These are phyloP conservation scores for Lunasporangiospora selenospora DNA, from an alignment of 192 early-diverging fungal genomes.

Conservation along the genomic window DNA sequence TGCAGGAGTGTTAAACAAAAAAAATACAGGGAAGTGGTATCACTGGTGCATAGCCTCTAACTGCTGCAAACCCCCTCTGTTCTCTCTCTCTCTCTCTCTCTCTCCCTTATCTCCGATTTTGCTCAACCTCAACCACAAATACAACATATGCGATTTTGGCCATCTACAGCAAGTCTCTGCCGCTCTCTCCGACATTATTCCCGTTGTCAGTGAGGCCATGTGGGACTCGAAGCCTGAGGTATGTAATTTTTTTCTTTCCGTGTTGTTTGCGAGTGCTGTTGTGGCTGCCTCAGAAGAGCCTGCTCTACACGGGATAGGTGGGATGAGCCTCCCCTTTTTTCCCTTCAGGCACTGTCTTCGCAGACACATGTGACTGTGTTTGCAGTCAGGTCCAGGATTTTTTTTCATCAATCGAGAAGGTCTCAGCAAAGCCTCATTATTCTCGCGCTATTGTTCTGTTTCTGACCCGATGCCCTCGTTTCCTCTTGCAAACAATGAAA, in stretches of 20 bases:
- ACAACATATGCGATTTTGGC: no score
- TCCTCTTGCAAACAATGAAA: background rate
- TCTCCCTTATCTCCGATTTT: no score
- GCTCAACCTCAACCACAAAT: no score
- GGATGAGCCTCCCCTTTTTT: no score
- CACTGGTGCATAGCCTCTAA: no score
- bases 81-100: background rate
- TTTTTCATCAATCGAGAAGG: background rate
- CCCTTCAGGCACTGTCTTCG: background rate
- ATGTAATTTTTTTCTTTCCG: constrained; percentile 42
- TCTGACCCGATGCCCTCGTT: background rate
- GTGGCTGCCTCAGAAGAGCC: background rate
- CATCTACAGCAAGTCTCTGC: constrained; percentile 53
- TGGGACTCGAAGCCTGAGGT: constrained; percentile 86
- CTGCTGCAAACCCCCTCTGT: background rate
- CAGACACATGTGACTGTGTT: constrained; percentile 4
- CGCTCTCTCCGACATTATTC: constrained; percentile 70
- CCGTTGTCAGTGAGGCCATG: constrained; percentile 76
- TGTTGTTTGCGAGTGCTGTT: background rate
- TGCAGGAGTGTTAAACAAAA: no score
- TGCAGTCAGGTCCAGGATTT: background rate
- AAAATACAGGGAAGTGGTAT: background rate
- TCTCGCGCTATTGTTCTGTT: no score
- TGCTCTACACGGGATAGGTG: no score
- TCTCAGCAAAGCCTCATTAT: background rate